Evolutionary conservation across 192 early-diverging fungal genomes (phyloP), one percentile per base, ranked within the genome.

Genomic region (Coemansia sp.): DNA sequence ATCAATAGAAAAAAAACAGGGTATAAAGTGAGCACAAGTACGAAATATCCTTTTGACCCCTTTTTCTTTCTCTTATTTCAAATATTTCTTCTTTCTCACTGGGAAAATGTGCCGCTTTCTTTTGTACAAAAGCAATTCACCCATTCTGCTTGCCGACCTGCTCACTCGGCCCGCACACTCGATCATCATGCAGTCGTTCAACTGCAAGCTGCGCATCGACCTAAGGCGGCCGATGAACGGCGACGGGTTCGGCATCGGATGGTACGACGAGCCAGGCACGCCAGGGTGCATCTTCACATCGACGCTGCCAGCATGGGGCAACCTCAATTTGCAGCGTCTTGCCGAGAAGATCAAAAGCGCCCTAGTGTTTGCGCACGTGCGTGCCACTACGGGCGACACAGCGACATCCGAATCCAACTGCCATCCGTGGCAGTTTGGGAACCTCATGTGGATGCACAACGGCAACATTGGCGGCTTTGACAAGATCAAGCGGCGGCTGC

Each of bases 381-480:
- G 91, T 12, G 91, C 91, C 9, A 88, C 87, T 0, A 91, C 91
- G 21, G 87, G 87, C 18, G 91, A 86, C 28, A 86, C 88, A 4
- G 67, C 76, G 0, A 89, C 90, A 21, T 87, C 87, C 4, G 91
- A 92, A 58, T 86, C 88, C 21, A 92, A 92, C 67, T 92, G 91
- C 84, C 84, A 81, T 28, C 80, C 83, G 46, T 80, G 81, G 81
- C 81, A 76, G 75, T 91, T 79, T 67, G 90, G 89, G 40, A 83
- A 85, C 53, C 70, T 92, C 16, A 92, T 92, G 91, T 92, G 88
- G 81, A 91, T 91, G 91, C 91, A 92, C 78, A 91, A 92, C 63
- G 90, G 90, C 43, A 78, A 84, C 51, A 85, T 92, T 62, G 86
- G 78, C 52, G 78, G 86, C 16, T 92, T 92, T 59, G 61, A 70